phyloP scores from a whole-genome alignment of 2,329 filamentous ascomycete genomes.

The Fusarium ramigenum region DNA sequence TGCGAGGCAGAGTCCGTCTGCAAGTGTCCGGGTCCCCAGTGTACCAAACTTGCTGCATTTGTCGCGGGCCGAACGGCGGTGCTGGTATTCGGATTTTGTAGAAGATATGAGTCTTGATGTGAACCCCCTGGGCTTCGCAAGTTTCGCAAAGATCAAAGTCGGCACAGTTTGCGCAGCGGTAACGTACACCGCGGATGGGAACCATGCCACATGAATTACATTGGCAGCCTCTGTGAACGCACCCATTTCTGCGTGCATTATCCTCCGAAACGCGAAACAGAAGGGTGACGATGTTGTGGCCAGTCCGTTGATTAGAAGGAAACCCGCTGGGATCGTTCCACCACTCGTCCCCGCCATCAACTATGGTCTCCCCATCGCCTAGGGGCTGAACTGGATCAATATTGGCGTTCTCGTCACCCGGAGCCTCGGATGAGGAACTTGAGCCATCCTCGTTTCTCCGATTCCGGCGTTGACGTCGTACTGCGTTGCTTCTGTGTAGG shows the following conservation, averaged over 20 bases:
- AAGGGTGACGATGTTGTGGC: constrained; percentile 84
- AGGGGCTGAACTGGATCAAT: constrained; percentile 42
- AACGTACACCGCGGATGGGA: constrained; percentile 91
- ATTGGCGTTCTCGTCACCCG: constrained; percentile 57
- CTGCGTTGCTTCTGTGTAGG: constrained; percentile 73
- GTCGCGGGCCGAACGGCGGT: constrained; percentile 81
- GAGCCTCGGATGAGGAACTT: constrained; percentile 53
- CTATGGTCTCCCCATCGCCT: constrained; percentile 52
- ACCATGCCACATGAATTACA: constrained; percentile 90
- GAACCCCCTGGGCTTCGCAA: constrained; percentile 82
- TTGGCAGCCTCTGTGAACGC: constrained; percentile 89
- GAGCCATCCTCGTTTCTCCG: constrained; percentile 52
- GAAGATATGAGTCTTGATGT: constrained; percentile 93
- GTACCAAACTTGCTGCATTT: constrained; percentile 86
- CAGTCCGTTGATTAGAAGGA: constrained; percentile 60
- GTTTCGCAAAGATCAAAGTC: constrained; percentile 96
- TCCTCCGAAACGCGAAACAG: constrained; percentile 95
- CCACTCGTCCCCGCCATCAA: constrained; percentile 60
- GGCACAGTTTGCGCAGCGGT: constrained; percentile 93
- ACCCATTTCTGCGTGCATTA: constrained; percentile 86
- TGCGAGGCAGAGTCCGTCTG: constrained; percentile 71
- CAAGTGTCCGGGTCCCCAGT: constrained; percentile 83
- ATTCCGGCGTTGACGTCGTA: constrained; percentile 61
- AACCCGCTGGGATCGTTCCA: constrained; percentile 57
- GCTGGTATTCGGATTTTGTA: constrained; percentile 94